Conservation (phyloP, 2,329 filamentous ascomycete species). For the Xylogone sp. region DNA sequence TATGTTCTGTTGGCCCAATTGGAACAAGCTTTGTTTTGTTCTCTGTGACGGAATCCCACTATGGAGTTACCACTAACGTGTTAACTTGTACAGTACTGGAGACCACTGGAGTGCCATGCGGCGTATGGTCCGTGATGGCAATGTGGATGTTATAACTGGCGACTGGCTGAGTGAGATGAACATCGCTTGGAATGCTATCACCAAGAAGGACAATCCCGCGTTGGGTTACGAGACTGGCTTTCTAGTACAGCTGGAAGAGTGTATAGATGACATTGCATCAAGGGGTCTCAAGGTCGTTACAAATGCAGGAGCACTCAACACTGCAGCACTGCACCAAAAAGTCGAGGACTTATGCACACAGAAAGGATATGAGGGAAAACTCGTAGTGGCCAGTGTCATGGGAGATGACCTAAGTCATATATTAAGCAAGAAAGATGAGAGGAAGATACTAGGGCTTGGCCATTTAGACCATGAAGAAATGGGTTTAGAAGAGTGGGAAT, state of each 20-base stretch:
- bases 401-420: conserved; percentile 11
- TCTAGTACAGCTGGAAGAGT: conserved; percentile 12
- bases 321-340: conserved; percentile 2
- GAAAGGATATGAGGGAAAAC: conserved; percentile 1
- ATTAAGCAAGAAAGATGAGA: neutral
- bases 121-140: conserved; percentile 18
- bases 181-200: conserved; percentile 25
- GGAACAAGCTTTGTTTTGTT: neutral
- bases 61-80: neutral
- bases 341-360: conserved; percentile 7
- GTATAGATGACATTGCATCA: conserved; percentile 4
- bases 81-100: conserved; percentile 3
- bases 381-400: conserved; percentile 10
- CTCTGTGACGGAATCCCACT: neutral
- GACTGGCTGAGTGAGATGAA: conserved; percentile 36
- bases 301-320: conserved; percentile 13
- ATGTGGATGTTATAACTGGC: conserved; percentile 36
- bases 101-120: conserved; percentile 9
- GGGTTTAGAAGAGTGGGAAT: conserved; percentile 15
- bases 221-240: conserved; percentile 22
- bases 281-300: conserved; percentile 11
- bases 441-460: neutral
- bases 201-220: conserved; percentile 11
- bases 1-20: neutral
- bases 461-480: conserved; percentile 9